Evolutionary conservation across 768 basidiomycete species (phyloP).

Genomic region (Boletus fagicola): DNA sequence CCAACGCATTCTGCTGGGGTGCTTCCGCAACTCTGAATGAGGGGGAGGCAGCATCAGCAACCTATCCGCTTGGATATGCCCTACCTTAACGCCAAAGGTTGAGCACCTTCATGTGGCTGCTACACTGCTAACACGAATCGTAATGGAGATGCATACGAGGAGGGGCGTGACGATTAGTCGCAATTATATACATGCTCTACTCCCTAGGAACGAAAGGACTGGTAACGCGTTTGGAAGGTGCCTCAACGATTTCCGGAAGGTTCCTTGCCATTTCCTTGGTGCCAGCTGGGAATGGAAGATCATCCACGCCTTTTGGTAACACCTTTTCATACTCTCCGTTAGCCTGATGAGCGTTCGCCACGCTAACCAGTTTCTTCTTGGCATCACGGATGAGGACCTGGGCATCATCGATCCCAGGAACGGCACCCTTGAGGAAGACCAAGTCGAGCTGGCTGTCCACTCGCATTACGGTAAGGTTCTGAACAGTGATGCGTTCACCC

Average conservation of each 20-base stretch:
- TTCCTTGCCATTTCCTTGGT: constrained; percentile 69
- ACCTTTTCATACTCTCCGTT: constrained; percentile 75
- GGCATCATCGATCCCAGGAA: constrained; percentile 87
- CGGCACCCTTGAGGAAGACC: constrained; percentile 86
- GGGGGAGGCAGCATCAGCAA: neutral
- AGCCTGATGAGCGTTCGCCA: constrained; percentile 61
- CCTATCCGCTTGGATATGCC: neutral
- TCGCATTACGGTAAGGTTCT: constrained; percentile 87
- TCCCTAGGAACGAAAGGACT: constrained; percentile 81
- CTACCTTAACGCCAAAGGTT: neutral
- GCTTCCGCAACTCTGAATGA: neutral
- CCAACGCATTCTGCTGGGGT: neutral
- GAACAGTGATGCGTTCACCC: constrained; percentile 72
- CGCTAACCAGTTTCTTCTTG: constrained; percentile 75
- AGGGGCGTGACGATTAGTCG: constrained; percentile 1
- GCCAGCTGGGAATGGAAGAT: constrained; percentile 91
- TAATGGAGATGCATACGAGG: constrained; percentile 2
- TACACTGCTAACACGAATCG: neutral
- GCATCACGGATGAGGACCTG: constrained; percentile 86
- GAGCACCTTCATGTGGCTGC: neutral
- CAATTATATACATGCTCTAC: constrained; percentile 30
- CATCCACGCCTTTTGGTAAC: constrained; percentile 76
- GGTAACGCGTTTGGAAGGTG: constrained; percentile 69
- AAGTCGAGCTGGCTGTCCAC: constrained; percentile 85
- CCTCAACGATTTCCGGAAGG: constrained; percentile 64